Conservation (phyloP, 2,329 filamentous ascomycete species). For the Trichothecium sympodiale region DNA sequence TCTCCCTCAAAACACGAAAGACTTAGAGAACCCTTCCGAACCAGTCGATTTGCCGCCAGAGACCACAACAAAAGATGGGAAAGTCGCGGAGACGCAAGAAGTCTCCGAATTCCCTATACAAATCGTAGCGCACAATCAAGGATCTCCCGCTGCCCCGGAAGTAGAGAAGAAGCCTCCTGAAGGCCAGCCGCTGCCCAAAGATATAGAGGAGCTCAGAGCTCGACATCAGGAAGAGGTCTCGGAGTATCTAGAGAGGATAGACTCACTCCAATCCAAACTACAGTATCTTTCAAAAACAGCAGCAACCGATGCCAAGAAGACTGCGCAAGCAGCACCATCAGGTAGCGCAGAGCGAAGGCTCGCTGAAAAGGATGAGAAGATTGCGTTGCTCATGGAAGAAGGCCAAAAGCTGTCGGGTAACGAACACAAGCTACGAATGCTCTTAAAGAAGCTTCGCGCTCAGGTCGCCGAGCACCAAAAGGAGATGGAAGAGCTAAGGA, state of each 20-base stretch:
- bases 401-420: constrained; percentile 78
- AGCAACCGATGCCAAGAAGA: constrained; percentile 61
- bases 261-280: constrained; percentile 83
- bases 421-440: constrained; percentile 73
- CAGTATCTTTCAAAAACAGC: constrained; percentile 78
- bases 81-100: background rate
- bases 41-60: constrained; percentile 3
- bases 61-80: background rate
- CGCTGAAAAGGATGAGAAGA: constrained; percentile 82
- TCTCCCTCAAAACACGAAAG: too few species aligned
- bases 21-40: background rate
- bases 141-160: background rate
- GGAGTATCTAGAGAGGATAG: constrained; percentile 76
- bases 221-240: constrained; percentile 70
- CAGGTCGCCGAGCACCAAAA: constrained; percentile 58
- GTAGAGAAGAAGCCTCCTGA: constrained; percentile 1
- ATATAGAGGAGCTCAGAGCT: constrained; percentile 13
- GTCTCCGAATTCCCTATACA: background rate
- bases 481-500: constrained; percentile 47
- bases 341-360: constrained; percentile 67
- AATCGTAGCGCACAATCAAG: background rate
- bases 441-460: constrained; percentile 69
- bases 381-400: constrained; percentile 83
- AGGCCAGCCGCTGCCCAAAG: constrained; percentile 5
- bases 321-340: constrained; percentile 47